phyloP scores from a whole-genome alignment of 179 eudicot species.

The Silene noctiflora region DNA sequence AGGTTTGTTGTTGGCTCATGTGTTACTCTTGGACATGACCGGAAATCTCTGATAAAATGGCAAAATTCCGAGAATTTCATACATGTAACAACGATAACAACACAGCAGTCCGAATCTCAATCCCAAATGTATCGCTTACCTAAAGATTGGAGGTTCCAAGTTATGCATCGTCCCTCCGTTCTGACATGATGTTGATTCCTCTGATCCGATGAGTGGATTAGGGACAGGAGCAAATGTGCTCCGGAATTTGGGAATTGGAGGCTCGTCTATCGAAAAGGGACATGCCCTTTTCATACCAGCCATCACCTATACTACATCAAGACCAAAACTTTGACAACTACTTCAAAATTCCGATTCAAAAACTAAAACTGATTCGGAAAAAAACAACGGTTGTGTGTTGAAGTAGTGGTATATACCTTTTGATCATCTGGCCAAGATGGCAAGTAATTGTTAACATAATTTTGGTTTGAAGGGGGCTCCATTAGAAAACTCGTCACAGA shows the following conservation, averaged over 20 bases:
- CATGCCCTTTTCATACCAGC: conserved; percentile 61
- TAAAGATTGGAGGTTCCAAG: conserved; percentile 35
- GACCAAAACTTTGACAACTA: background rate
- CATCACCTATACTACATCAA: conserved; percentile 44
- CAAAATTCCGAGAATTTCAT: background rate
- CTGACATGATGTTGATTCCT: conserved; percentile 37
- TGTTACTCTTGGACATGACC: conserved; percentile 27
- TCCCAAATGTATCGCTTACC: conserved; percentile 29
- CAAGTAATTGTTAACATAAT: conserved; percentile 32
- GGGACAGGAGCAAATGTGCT: conserved; percentile 32
- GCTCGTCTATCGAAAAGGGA: conserved; percentile 49
- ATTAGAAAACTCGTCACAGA: conserved; percentile 38
- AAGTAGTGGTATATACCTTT: conserved; percentile 48
- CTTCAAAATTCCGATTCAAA: background rate
- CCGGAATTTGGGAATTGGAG: conserved; percentile 46
- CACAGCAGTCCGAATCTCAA: no score
- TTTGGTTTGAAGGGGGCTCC: conserved; percentile 99
- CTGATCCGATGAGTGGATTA: conserved; percentile 26
- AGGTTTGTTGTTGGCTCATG: conserved; percentile 28
- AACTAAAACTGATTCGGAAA: no score
- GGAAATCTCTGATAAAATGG: conserved; percentile 37
- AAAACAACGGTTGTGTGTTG: background rate
- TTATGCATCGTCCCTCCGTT: conserved; percentile 28
- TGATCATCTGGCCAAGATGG: conserved; percentile 55
- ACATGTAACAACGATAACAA: background rate